These are phyloP conservation scores for Cercospora janseana DNA, from an alignment of 2,329 filamentous ascomycete genomes.

Conservation along the genomic window DNA sequence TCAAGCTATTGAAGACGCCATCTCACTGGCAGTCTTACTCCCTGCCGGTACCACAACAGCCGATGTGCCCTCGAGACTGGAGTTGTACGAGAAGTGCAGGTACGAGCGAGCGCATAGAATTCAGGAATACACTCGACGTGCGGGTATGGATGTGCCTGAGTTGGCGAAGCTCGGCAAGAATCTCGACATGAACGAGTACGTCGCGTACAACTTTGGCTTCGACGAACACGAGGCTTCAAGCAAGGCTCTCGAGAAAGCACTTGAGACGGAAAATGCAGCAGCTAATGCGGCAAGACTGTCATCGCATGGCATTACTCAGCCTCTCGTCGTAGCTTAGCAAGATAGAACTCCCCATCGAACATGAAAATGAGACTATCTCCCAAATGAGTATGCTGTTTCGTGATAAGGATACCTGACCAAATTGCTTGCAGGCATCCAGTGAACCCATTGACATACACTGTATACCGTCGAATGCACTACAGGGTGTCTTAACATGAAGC, in stretches of 20 bases:
- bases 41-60: constrained; percentile 33
- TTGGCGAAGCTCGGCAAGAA: constrained; percentile 22
- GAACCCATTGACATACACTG: too few relatives aligned
- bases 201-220: constrained; percentile 33
- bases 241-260: constrained; percentile 45
- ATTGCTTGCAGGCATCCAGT: too few relatives aligned
- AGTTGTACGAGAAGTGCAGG: constrained; percentile 57
- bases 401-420: too few relatives aligned
- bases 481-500: too few relatives aligned
- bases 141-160: constrained; percentile 38
- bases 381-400: too few relatives aligned
- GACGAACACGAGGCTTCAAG: constrained; percentile 59
- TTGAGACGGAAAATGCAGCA: too few relatives aligned
- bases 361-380: too few relatives aligned
- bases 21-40: constrained; percentile 57
- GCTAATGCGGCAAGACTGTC: too few relatives aligned
- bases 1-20: constrained; percentile 65
- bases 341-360: too few relatives aligned
- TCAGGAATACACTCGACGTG: constrained; percentile 57
- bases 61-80: constrained; percentile 56
- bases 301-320: too few relatives aligned
- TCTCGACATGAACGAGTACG: constrained; percentile 15
- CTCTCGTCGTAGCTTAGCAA: too few relatives aligned
- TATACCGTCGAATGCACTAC: too few relatives aligned
- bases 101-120: constrained; percentile 57